Conservation (phyloP, 768 basidiomycete genomes). For the Porphyrellus cyaneotinctus region DNA sequence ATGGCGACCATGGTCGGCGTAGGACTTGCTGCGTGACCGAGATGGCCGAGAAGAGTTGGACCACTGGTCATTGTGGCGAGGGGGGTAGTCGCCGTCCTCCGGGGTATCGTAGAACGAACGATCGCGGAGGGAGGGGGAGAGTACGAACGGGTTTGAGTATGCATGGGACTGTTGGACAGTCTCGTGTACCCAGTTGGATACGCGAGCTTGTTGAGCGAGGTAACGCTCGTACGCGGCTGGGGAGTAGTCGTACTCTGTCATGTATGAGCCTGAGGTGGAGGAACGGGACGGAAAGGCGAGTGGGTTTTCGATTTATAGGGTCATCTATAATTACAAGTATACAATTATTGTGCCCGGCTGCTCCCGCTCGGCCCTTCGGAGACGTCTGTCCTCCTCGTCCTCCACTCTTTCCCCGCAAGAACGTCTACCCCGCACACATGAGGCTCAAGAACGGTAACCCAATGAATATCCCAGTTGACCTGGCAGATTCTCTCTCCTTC, state of each 20-base stretch:
- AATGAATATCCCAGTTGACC: conserved; percentile 1
- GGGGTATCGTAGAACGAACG: conserved; percentile 27
- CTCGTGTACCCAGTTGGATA: conserved; percentile 48
- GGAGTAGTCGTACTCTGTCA: conserved; percentile 63
- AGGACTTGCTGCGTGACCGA: conserved; percentile 21
- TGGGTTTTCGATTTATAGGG: conserved; percentile 10
- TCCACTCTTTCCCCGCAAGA: conserved; percentile 25
- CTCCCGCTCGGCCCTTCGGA: neutral
- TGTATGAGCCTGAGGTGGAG: conserved; percentile 25
- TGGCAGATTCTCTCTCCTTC: neutral
- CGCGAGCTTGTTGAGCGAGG: conserved; percentile 44
- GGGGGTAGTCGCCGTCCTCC: neutral
- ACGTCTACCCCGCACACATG: conserved; percentile 23
- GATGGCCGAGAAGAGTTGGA: conserved; percentile 25
- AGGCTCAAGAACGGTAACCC: neutral
- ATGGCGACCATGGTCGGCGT: conserved; percentile 18
- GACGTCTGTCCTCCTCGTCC: neutral
- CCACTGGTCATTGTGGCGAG: conserved; percentile 16
- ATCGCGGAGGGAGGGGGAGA: conserved; percentile 30
- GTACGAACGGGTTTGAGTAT: conserved; percentile 28
- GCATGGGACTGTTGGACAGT: conserved; percentile 32
- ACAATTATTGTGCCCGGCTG: neutral
- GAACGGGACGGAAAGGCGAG: conserved; percentile 7
- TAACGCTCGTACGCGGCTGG: conserved; percentile 49
- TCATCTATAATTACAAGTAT: neutral